These are phyloP conservation scores for Diutina mesorugosa DNA, from an alignment of 1,139 yeast species.

Conservation along the genomic window DNA sequence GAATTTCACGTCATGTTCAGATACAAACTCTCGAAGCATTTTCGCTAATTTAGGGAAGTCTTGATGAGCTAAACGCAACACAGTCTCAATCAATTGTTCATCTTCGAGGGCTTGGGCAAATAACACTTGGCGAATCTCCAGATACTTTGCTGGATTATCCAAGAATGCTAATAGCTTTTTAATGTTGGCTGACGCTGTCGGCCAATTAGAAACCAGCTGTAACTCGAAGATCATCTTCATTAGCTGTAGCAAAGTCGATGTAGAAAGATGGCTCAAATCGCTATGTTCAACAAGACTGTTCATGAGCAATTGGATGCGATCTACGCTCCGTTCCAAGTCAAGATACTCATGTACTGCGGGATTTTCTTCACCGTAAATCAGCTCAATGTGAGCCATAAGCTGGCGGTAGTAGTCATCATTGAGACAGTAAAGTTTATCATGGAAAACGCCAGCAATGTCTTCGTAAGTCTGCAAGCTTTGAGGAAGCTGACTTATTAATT, in stretches of 20 bases:
- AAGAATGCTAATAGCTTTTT: slow-evolving; percentile 5
- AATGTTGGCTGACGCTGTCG: slow-evolving; percentile 3
- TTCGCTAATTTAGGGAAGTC: slow-evolving; percentile 4
- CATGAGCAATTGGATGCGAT: slow-evolving; percentile 15
- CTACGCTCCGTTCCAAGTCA: slow-evolving; percentile 18
- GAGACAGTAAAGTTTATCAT: slow-evolving; percentile 2
- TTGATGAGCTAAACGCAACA: slow-evolving; percentile 7
- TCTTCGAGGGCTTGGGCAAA: slow-evolving; percentile 14
- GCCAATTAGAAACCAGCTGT: neutral
- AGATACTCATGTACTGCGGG: slow-evolving; percentile 26
- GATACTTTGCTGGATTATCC: slow-evolving; percentile 4
- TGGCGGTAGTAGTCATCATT: slow-evolving; percentile 12
- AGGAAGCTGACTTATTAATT: neutral
- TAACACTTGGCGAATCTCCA: slow-evolving; percentile 9
- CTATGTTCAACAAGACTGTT: slow-evolving; percentile 5
- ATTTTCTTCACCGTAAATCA: slow-evolving; percentile 13
- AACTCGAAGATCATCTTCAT: slow-evolving; percentile 6
- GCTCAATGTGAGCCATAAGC: slow-evolving; percentile 17
- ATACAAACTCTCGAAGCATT: slow-evolving; percentile 10
- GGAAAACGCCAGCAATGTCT: neutral
- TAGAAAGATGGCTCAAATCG: neutral
- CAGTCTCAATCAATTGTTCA: slow-evolving; percentile 13
- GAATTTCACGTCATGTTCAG: slow-evolving; percentile 14
- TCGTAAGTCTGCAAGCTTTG: neutral
- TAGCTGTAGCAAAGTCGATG: slow-evolving; percentile 10